Conservation (phyloP, 129 eudicot species). For the Cynara cardunculus region DNA sequence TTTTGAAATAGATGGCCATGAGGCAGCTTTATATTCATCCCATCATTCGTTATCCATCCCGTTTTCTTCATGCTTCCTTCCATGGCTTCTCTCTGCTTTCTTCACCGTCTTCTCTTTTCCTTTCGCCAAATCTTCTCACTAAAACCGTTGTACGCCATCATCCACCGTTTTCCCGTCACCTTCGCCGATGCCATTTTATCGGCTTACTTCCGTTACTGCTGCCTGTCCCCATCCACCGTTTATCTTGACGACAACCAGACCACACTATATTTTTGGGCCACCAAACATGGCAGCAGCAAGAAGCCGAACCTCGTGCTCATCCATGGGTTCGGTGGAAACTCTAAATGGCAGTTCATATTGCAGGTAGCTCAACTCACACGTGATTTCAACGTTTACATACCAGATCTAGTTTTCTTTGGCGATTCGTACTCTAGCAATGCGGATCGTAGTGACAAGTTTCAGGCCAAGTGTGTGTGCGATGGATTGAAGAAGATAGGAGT, state of each 20-base stretch:
- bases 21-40: background rate
- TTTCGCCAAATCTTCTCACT: slow-evolving; percentile 2
- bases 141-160: background rate
- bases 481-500: slow-evolving; percentile 55
- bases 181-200: slow-evolving; percentile 38
- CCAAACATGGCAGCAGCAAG: slow-evolving; percentile 21
- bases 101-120: background rate
- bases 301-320: slow-evolving; percentile 52
- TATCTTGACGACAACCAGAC: slow-evolving; percentile 48
- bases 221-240: slow-evolving; percentile 37
- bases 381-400: slow-evolving; percentile 59
- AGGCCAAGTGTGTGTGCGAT: slow-evolving; percentile 54
- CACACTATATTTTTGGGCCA: slow-evolving; percentile 50
- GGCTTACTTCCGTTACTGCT: slow-evolving; percentile 38
- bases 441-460: slow-evolving; percentile 50
- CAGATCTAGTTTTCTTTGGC: slow-evolving; percentile 72
- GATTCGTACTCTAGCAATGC: slow-evolving; percentile 34
- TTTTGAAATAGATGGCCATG: background rate
- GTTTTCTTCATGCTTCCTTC: background rate
- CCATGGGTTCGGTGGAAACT: slow-evolving; percentile 69
- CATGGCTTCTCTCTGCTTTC: background rate
- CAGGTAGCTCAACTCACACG: slow-evolving; percentile 35
- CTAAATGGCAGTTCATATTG: slow-evolving; percentile 58
- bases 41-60: background rate
- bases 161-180: slow-evolving; percentile 5